Percentiles rank a stretch among this genome's conserved stretches.
Evolutionary conservation across 2,329 filamentous ascomycete genomes (phyloP).

Genomic region (Diaporthe humulicola): DNA sequence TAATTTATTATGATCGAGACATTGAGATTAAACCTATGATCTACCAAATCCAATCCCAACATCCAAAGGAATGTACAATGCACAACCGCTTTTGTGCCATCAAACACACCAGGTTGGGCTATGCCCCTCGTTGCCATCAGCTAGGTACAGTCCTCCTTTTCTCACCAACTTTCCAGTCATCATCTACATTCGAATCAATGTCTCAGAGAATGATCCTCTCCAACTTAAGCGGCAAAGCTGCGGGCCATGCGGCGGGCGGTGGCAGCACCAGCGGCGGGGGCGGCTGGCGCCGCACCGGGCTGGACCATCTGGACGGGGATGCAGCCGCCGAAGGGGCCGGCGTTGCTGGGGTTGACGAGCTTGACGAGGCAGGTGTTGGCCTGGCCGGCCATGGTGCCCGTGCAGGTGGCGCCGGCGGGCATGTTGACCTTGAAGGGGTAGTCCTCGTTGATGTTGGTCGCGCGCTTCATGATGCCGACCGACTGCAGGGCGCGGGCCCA

Average conservation of each 20-base stretch:
- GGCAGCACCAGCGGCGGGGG: slow-evolving; percentile 28
- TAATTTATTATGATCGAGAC: not conserved
- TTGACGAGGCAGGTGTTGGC: slow-evolving; percentile 48
- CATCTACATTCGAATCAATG: not conserved
- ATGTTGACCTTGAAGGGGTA: slow-evolving; percentile 45
- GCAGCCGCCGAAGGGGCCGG: slow-evolving; percentile 40
- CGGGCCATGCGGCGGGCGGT: slow-evolving; percentile 39
- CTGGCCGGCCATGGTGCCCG: slow-evolving; percentile 44
- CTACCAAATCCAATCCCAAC: slow-evolving; percentile 25
- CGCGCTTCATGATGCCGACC: slow-evolving; percentile 40
- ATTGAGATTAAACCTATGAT: slow-evolving; percentile 25
- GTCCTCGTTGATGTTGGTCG: slow-evolving; percentile 43
- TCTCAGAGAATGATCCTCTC: not conserved
- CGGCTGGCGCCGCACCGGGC: slow-evolving; percentile 21
- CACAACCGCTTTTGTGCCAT: not conserved
- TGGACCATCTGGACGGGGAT: slow-evolving; percentile 38
- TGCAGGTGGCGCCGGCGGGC: slow-evolving; percentile 46
- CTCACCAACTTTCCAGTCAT: not conserved
- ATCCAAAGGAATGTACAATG: slow-evolving; percentile 21
- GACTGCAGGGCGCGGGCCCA: slow-evolving; percentile 38
- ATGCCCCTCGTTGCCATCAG: slow-evolving; percentile 1
- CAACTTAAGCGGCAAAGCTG: slow-evolving; percentile 32
- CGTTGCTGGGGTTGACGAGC: slow-evolving; percentile 45
- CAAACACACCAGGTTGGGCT: not conserved
- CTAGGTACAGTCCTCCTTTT: not conserved